Conservation (phyloP, 768 basidiomycete genomes). For the Phylloporus rhodoxanthus region DNA sequence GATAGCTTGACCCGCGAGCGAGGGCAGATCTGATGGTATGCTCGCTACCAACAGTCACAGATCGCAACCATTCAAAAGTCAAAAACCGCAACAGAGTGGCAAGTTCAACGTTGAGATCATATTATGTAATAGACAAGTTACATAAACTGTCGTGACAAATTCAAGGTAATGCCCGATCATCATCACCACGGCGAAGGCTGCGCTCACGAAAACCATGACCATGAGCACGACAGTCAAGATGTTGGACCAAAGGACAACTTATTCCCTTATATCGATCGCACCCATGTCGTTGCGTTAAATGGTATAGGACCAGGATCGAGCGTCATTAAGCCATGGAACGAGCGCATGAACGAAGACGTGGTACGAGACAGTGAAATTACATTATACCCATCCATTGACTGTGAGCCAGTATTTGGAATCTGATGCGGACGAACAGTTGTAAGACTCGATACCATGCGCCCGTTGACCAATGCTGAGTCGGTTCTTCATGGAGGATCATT, state of each 20-base stretch:
- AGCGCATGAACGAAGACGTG: slow-evolving; percentile 61
- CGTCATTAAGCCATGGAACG: slow-evolving; percentile 85
- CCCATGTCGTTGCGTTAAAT: slow-evolving; percentile 79
- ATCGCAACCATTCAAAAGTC: too few relatives aligned
- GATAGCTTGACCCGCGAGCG: too few relatives aligned
- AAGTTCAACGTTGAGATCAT: too few relatives aligned
- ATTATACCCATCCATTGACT: slow-evolving; percentile 3
- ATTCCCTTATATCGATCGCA: slow-evolving; percentile 67
- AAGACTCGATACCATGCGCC: slow-evolving; percentile 15
- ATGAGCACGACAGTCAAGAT: slow-evolving; percentile 46
- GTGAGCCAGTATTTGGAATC: slow-evolving; percentile 67
- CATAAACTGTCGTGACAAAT: too few relatives aligned
- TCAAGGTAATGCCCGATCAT: slow-evolving; percentile 11
- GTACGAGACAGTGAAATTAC: slow-evolving; percentile 36
- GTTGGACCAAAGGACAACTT: slow-evolving; percentile 63
- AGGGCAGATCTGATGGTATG: too few relatives aligned
- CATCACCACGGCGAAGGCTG: slow-evolving; percentile 44
- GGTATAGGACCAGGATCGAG: slow-evolving; percentile 44
- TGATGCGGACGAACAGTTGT: slow-evolving; percentile 90
- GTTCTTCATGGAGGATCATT: slow-evolving; percentile 51
- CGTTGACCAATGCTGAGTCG: slow-evolving; percentile 2
- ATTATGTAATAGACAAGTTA: too few relatives aligned
- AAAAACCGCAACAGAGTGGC: too few relatives aligned
- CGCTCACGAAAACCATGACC: slow-evolving; percentile 53
- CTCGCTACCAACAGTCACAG: too few relatives aligned